phyloP scores from a whole-genome alignment of 768 basidiomycete species.

The Flagelloscypha sp. region DNA sequence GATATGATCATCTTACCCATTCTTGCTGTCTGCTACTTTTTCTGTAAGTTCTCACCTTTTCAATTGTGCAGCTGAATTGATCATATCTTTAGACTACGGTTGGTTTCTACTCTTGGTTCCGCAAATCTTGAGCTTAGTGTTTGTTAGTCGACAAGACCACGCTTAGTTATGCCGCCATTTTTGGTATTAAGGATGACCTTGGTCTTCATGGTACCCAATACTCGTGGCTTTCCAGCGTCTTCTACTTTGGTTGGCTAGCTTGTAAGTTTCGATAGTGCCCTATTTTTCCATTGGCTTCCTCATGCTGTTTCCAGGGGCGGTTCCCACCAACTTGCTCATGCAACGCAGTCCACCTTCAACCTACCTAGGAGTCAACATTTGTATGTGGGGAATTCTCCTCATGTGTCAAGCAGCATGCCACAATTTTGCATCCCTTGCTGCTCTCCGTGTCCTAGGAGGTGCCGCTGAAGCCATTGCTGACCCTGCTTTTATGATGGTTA shows the following conservation, averaged over 20 bases:
- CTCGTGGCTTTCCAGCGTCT: constrained; percentile 19
- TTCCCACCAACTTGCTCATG: constrained; percentile 29
- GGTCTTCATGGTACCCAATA: constrained; percentile 21
- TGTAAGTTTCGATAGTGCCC: too few species aligned
- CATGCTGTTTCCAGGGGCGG: too few species aligned
- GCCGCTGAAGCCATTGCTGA: constrained; percentile 30
- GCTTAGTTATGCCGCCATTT: constrained; percentile 18
- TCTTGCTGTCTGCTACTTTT: constrained; percentile 8
- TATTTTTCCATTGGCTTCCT: too few species aligned
- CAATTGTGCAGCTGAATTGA: background rate
- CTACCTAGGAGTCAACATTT: constrained; percentile 27
- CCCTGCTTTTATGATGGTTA: constrained; percentile 13
- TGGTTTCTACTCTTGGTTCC: background rate
- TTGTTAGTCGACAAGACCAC: constrained; percentile 19
- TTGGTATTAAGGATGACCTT: constrained; percentile 21
- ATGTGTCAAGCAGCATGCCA: constrained; percentile 27
- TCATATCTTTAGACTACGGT: background rate
- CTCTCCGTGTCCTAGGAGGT: constrained; percentile 24
- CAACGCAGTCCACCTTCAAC: constrained; percentile 23
- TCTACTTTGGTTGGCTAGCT: constrained; percentile 29
- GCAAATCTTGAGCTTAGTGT: background rate
- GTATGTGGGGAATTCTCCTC: constrained; percentile 23
- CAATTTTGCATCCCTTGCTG: constrained; percentile 22
- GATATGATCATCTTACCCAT: constrained; percentile 4
- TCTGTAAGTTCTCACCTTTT: constrained; percentile 5